A percentile compares a stretch with the other conserved stretches of the same genome.
Conservation (phyloP, 169 alveolate genomes). For the Plasmodium billcollinsi region DNA sequence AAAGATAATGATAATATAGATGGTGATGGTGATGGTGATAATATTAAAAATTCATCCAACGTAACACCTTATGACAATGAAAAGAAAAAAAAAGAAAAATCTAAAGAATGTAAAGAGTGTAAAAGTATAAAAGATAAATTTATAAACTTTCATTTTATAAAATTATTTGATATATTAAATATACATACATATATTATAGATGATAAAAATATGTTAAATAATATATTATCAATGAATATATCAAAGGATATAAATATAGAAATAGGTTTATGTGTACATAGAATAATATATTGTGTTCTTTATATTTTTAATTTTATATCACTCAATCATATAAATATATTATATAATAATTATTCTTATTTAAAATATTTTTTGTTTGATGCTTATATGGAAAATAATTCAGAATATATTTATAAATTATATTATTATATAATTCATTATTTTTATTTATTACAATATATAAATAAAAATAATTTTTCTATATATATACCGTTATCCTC, state of each 20-base stretch:
- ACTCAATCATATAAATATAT: conserved; percentile 19
- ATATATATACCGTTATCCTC: conserved; percentile 19
- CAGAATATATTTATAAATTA: neutral
- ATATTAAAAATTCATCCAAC: no score
- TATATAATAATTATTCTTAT: neutral
- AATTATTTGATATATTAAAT: conserved; percentile 29
- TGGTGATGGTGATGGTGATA: neutral
- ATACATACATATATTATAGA: conserved; percentile 16
- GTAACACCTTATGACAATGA: neutral
- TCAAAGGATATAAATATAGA: conserved; percentile 5
- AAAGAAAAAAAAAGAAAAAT: neutral
- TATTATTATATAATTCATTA: conserved; percentile 7
- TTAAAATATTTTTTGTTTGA: conserved; percentile 1
- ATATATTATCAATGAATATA: neutral
- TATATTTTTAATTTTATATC: conserved; percentile 33
- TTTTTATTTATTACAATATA: neutral
- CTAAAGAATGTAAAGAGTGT: neutral
- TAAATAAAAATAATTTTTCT: neutral
- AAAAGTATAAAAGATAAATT: neutral
- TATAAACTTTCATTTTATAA: conserved; percentile 10
- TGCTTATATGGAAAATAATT: conserved; percentile 16
- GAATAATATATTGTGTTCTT: conserved; percentile 1
- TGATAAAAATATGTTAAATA: conserved; percentile 6
- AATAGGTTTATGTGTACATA: neutral
- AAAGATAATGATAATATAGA: neutral